These are phyloP conservation scores for Pythium scleroteichum DNA, from an alignment of 352 stramenopile genomes.

Conservation along the genomic window DNA sequence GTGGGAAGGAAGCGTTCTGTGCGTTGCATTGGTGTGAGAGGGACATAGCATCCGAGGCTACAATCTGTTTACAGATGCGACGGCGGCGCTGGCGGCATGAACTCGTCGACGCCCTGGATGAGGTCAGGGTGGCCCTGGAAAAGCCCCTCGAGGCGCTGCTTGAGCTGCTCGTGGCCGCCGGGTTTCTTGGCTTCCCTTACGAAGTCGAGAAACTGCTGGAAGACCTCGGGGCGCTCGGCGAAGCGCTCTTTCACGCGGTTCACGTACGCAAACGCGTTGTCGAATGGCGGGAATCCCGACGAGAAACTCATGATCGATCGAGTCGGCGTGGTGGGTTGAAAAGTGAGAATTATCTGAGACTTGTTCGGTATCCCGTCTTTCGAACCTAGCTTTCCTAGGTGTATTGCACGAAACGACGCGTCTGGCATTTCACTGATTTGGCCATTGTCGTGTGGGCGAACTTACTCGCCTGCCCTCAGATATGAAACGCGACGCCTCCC, in stretches of 20 bases:
- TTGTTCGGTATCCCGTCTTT: too few relatives aligned
- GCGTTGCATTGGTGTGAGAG: too few relatives aligned
- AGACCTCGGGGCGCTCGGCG: neutral
- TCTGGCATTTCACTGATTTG: too few relatives aligned
- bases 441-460: too few relatives aligned
- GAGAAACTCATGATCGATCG: neutral
- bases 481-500: too few relatives aligned
- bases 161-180: neutral
- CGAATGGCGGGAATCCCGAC: neutral
- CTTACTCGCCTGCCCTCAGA: too few relatives aligned
- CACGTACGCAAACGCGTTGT: neutral
- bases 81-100: neutral
- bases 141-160: neutral
- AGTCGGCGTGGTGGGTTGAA: too few relatives aligned
- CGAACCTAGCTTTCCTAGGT: too few relatives aligned
- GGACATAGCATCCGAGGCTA: too few relatives aligned
- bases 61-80: neutral
- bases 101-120: neutral
- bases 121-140: constrained; percentile 3
- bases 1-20: too few relatives aligned
- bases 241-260: constrained; percentile 3
- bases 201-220: constrained; percentile 1
- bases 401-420: too few relatives aligned
- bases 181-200: neutral
- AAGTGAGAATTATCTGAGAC: too few relatives aligned